A percentile compares a stretch with the other conserved stretches of the same genome.
Evolutionary conservation across 345 rosid genomes (phyloP).

Genomic region (Eucalyptus regnans): DNA sequence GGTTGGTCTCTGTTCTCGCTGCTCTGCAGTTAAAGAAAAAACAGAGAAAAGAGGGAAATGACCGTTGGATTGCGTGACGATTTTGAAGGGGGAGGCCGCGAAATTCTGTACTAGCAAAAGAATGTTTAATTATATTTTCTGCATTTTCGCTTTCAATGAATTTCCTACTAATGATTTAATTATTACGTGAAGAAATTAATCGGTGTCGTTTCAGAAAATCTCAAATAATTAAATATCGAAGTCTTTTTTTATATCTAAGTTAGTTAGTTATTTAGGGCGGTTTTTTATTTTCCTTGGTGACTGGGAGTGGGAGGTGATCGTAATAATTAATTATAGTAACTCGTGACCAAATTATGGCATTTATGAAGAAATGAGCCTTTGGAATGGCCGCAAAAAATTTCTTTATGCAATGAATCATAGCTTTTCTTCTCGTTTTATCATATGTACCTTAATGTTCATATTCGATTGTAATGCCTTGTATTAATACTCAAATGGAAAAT

Average conservation of each 20-base stretch:
- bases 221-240: background rate
- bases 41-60: background rate
- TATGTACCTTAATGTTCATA: too few relatives aligned
- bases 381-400: too few relatives aligned
- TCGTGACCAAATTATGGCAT: too few relatives aligned
- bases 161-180: background rate
- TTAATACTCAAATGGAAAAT: too few relatives aligned
- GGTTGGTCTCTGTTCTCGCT: background rate
- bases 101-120: background rate
- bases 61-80: background rate
- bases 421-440: too few relatives aligned
- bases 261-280: background rate
- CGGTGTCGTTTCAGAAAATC: rapidly evolving
- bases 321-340: too few relatives aligned
- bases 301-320: background rate
- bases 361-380: too few relatives aligned
- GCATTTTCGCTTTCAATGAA: background rate
- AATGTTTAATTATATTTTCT: too few relatives aligned
- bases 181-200: too few relatives aligned
- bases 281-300: background rate
- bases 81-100: background rate
- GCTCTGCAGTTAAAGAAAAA: background rate
- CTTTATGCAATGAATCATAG: too few relatives aligned
- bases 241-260: too few relatives aligned
- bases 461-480: too few relatives aligned